These are phyloP conservation scores for Candida michaelii DNA, from an alignment of 805 yeast genomes.

Conservation along the genomic window DNA sequence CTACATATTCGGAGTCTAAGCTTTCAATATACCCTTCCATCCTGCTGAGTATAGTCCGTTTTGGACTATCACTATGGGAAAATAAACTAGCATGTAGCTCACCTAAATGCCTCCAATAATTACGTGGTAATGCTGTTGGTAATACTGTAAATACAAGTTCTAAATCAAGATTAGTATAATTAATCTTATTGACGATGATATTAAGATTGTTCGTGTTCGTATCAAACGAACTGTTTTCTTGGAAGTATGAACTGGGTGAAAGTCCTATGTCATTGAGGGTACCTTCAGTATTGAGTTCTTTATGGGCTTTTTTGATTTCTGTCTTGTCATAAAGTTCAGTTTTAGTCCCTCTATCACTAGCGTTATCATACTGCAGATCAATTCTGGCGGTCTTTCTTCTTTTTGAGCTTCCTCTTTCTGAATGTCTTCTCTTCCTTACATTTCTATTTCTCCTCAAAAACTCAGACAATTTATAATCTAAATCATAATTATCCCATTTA, in stretches of 20 bases:
- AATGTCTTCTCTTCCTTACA: not conserved
- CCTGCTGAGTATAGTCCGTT: not conserved
- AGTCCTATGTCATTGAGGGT: conserved; percentile 16
- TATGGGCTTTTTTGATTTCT: not conserved
- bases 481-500: conserved; percentile 8
- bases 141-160: not conserved
- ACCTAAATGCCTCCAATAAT: no score
- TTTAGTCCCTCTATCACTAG: no score
- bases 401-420: not conserved
- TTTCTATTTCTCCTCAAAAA: conserved; percentile 5
- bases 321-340: not conserved
- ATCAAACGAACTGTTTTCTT: conserved; percentile 24
- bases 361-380: no score
- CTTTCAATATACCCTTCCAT: not conserved
- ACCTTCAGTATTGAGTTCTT: not conserved
- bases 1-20: conserved; percentile 4
- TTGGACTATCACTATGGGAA: not conserved
- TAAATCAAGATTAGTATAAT: conserved; percentile 13
- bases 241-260: conserved; percentile 19
- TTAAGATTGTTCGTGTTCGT: conserved; percentile 11
- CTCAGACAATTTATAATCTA: conserved; percentile 8
- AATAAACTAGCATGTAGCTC: no score
- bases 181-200: conserved; percentile 22
- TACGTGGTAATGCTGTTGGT: no score
- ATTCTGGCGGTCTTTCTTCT: conserved; percentile 1